Evolutionary conservation across 768 basidiomycete genomes (phyloP), one percentile per base, ranked within the genome.

Genomic region (Chalciporus sphaerocephalus): DNA sequence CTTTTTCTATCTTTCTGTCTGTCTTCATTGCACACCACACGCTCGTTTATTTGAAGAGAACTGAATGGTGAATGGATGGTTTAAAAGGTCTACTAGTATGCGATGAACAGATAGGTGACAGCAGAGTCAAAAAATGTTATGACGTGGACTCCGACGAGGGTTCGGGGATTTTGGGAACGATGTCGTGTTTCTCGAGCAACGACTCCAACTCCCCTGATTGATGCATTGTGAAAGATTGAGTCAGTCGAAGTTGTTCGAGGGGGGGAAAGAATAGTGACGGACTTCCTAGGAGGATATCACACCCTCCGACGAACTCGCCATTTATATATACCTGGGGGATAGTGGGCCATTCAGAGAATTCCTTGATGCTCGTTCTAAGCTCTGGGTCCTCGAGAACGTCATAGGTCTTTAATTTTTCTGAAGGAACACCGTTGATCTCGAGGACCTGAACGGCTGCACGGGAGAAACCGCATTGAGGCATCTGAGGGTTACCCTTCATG

Each of bases 291-390:
- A 97, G 69, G 55, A 99, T 97, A 69, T 99, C 95, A 65, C 94
- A 96, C 42, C 95, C 96, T 24, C 95, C 95, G 33, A 99, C 75
- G 58, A 99, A 99, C 64, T 96, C 93, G 5, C 94, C 95, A 43
- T 89, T 83, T 27, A 98, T 76, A 59, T 95, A 99, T 11, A 99
- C 65, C 64, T 99, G 95, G 10, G 95, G 95, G 53, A 99, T 84
- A 16, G 95, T 99, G 12, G 95, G 95, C 95, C 95, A 99, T 52
- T 96, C 90, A 18, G 92, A 94, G 65, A 91, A 98, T 65, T 97
- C 93, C 69, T 99, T 98, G 64, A 98, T 95, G 3, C 82, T 80
- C 55, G 59, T 80, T 51, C 95, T 73, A 37, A 99, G 71, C 65
- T 97, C 90, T 20, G 71, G 61, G 62, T 98, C 95, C 57, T 78